Evolutionary conservation across 148 eudicot genomes (phyloP).

Genomic region (Rhododendron griersonianum): DNA sequence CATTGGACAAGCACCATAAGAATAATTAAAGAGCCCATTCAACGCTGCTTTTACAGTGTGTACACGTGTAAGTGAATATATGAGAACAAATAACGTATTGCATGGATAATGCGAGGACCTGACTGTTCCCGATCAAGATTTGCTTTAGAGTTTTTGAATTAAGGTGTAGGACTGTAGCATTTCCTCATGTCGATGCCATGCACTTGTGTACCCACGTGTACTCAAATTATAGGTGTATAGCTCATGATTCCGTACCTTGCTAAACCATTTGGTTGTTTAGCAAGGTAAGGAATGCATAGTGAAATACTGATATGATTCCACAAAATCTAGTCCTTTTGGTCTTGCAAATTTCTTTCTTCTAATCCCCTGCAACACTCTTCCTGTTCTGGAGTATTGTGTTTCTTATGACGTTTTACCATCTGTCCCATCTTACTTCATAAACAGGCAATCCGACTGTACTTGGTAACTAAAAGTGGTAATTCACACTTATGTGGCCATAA

Average conservation of each 20-base stretch:
- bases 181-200: neutral
- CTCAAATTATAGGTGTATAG: neutral
- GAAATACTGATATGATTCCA: neutral
- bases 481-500: neutral
- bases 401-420: neutral
- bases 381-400: neutral
- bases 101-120: neutral
- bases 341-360: neutral
- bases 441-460: neutral
- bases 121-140: neutral
- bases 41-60: neutral
- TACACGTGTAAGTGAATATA: too few relatives aligned
- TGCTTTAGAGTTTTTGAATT: neutral
- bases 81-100: neutral
- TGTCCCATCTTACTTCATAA: neutral
- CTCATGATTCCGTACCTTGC: too few relatives aligned
- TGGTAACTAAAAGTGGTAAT: neutral
- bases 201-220: neutral
- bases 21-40: neutral
- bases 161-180: neutral
- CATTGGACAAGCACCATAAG: neutral
- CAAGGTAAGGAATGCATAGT: neutral
- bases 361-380: neutral
- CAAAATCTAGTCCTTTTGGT: neutral
- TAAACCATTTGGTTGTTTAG: neutral